Base-by-base conservation (phyloP, 139 green algal species). In the Chlamydomonas sp. region DNA sequence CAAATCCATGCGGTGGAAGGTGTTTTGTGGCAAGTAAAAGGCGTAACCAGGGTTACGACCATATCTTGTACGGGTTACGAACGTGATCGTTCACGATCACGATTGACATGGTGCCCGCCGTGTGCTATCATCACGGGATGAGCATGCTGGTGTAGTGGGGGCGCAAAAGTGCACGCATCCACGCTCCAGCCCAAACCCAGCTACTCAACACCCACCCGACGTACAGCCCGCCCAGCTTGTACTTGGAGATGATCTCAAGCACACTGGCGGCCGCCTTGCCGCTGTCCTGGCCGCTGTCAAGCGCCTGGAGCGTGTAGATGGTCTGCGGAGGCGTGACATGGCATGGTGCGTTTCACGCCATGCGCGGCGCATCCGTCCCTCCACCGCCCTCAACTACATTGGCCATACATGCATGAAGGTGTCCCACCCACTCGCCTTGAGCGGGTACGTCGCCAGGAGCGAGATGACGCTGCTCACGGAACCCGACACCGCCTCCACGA, bases 371-470 rank as follows among this genome's bases (percentile, higher is more conserved):
- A n/a, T n/a, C n/a, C n/a, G n/a, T n/a, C n/a, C n/a, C n/a, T n/a
- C n/a, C n/a, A n/a, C n/a, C n/a, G n/a, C n/a, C n/a, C n/a, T n/a
- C n/a, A n/a, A n/a, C n/a, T n/a, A n/a, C n/a, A n/a, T n/a, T n/a
- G n/a, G n/a, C n/a, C n/a, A n/a, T n/a, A n/a, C n/a, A n/a, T n/a
- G n/a, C n/a, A n/a, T n/a, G n/a, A n/a, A n/a, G n/a, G n/a, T n/a
- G 26, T 61, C 3, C 1, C 36, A 37, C 1, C 0, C 3, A 34
- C 29, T 62, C 26, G 69, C 70, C 76, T 92, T 90, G 0, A 96
- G 64, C 0, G 90, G 90, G 43, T 92, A 96, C 0, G 90, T 96
- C 0, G 82, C 76, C 0, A 91, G 48, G 16, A 88, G 64, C 0
- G 84, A 79, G 0, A 85, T 35, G 1, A 90, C 79, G 47, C 71